phyloP scores from a whole-genome alignment of 2,329 filamentous ascomycete species.

The Cladosporium colombiae region DNA sequence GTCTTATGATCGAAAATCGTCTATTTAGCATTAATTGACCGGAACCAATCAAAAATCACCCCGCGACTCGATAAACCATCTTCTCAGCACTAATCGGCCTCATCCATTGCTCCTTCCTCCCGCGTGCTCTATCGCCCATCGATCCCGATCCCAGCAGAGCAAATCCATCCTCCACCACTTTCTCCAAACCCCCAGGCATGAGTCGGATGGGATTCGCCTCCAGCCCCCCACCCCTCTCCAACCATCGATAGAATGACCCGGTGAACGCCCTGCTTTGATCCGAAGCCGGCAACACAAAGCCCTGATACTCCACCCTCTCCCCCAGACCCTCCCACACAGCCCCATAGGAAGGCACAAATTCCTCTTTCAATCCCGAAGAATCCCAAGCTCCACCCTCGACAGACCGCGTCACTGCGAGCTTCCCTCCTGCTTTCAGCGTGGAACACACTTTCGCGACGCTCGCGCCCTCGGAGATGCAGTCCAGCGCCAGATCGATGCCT shows the following conservation, averaged over 20 bases:
- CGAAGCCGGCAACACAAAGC: background rate
- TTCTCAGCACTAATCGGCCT: constrained; percentile 21
- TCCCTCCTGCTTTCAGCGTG: background rate
- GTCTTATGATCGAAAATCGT: background rate
- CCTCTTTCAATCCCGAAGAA: background rate
- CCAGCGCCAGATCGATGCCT: background rate
- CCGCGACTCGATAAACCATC: background rate
- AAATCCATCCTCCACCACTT: constrained; percentile 14
- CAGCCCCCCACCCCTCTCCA: background rate
- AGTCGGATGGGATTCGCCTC: background rate
- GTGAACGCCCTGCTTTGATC: background rate
- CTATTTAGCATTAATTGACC: background rate
- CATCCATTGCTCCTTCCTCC: constrained; percentile 19
- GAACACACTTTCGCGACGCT: background rate
- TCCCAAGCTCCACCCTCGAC: constrained; percentile 1
- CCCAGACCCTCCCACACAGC: constrained; percentile 11
- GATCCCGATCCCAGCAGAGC: constrained; percentile 1
- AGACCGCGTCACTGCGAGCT: background rate
- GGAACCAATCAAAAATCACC: background rate
- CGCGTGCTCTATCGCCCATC: background rate
- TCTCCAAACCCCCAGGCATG: constrained; percentile 4
- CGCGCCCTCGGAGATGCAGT: constrained; percentile 12
- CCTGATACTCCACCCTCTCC: constrained; percentile 8
- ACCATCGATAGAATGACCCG: background rate
- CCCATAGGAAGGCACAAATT: background rate